A percentile compares a stretch with the other conserved stretches of the same genome.
Conservation (phyloP, 2,329 filamentous ascomycete genomes). For the Arthrobotrys musiformis region DNA sequence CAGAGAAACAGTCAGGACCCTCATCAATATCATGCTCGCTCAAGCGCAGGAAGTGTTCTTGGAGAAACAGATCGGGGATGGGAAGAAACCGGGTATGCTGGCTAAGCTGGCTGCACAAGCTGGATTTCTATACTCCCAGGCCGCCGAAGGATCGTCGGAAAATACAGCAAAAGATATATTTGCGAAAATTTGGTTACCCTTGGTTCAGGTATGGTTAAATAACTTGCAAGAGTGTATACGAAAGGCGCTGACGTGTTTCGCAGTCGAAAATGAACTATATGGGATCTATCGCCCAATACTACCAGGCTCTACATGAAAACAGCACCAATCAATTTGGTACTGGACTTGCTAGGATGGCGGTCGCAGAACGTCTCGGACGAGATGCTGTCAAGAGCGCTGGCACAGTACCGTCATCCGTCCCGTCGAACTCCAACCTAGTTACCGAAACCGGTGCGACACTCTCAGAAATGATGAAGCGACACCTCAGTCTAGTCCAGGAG, state of each 20-base stretch:
- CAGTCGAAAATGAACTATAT: constrained; percentile 83
- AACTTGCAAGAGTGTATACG: background rate
- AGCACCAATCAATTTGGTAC: constrained; percentile 87
- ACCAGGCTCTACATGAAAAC: constrained; percentile 89
- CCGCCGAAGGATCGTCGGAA: constrained; percentile 88
- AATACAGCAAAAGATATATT: constrained; percentile 92
- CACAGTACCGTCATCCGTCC: constrained; percentile 81
- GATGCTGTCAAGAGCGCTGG: constrained; percentile 81
- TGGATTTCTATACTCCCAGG: constrained; percentile 85
- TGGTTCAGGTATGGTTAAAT: constrained; percentile 73
- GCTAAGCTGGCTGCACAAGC: constrained; percentile 94
- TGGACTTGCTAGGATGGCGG: constrained; percentile 82
- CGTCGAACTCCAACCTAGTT: constrained; percentile 82
- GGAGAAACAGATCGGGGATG: constrained; percentile 92
- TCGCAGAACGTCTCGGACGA: constrained; percentile 80
- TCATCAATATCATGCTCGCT: constrained; percentile 92
- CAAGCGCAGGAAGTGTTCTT: constrained; percentile 97
- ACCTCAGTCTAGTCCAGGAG: constrained; percentile 81
- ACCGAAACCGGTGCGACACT: constrained; percentile 80
- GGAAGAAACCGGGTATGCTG: constrained; percentile 89
- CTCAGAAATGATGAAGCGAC: constrained; percentile 84
- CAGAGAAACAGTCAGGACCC: constrained; percentile 91
- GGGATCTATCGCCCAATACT: constrained; percentile 88
- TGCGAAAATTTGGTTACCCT: constrained; percentile 89
- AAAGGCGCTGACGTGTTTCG: background rate